phyloP scores from a whole-genome alignment of 192 early-diverging fungal genomes.

The Entophlyctis luteolus region DNA sequence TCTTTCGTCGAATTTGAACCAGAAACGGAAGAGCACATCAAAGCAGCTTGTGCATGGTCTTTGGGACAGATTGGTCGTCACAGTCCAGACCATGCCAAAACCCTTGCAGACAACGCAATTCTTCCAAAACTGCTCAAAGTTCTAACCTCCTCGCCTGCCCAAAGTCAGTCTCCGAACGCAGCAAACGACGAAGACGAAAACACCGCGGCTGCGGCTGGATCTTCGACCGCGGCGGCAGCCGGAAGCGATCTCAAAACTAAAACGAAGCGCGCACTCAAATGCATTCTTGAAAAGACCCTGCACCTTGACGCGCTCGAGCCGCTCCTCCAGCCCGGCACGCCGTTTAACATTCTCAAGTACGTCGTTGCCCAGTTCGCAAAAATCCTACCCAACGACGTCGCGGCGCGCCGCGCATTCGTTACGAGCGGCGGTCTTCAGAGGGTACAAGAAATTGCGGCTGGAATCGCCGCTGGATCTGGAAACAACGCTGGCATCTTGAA shows the following conservation, averaged over 20 bases:
- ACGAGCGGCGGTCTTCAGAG: constrained; percentile 49
- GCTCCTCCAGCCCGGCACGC: constrained; percentile 46
- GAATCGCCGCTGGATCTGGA: constrained; percentile 22
- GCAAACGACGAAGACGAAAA: not conserved
- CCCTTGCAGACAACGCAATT: constrained; percentile 50
- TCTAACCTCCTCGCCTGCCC: constrained; percentile 26
- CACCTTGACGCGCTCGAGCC: constrained; percentile 51
- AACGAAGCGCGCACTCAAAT: constrained; percentile 54
- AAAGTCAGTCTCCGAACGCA: not conserved
- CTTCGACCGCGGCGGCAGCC: constrained; percentile 23
- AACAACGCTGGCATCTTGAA: constrained; percentile 20
- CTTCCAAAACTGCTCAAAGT: constrained; percentile 52
- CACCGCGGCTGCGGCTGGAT: not conserved
- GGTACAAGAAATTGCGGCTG: constrained; percentile 54
- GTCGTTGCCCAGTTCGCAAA: constrained; percentile 57
- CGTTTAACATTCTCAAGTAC: constrained; percentile 55
- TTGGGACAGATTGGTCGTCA: constrained; percentile 60
- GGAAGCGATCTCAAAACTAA: constrained; percentile 51
- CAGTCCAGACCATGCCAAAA: constrained; percentile 58
- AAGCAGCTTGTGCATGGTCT: constrained; percentile 57
- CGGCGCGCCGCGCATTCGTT: constrained; percentile 51
- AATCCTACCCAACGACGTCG: constrained; percentile 57
- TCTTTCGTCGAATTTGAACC: no score
- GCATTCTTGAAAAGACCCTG: constrained; percentile 52
- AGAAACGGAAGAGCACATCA: constrained; percentile 54